Evolutionary conservation across 768 basidiomycete species (phyloP).

Genomic region (Xerocomus potaroensis): DNA sequence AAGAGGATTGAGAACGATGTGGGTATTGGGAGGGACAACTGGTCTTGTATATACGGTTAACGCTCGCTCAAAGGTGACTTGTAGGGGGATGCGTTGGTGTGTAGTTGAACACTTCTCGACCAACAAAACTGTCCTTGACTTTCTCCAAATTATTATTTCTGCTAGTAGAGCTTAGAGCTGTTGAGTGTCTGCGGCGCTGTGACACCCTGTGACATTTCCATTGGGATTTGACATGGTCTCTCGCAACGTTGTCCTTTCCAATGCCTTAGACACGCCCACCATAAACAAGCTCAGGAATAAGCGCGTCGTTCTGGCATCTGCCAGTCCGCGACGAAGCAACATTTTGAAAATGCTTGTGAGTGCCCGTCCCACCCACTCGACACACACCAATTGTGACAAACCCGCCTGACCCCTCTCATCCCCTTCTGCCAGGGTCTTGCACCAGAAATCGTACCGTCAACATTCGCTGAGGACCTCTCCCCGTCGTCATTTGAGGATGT

Average conservation of each 20-base stretch:
- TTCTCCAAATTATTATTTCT: no score
- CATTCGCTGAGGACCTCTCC: slow-evolving; percentile 75
- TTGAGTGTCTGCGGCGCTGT: no score
- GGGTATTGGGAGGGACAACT: no score
- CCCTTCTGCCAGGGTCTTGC: slow-evolving; percentile 41
- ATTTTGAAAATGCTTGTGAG: slow-evolving; percentile 76
- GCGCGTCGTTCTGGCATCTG: slow-evolving; percentile 80
- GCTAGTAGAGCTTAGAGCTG: no score
- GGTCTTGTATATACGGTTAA: no score
- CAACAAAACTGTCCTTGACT: no score
- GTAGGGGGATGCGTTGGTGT: no score
- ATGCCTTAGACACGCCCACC: slow-evolving; percentile 59
- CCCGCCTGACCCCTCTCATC: not conserved
- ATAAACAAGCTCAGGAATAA: slow-evolving; percentile 69
- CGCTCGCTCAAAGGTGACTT: no score
- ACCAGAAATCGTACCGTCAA: slow-evolving; percentile 70
- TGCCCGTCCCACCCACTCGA: not conserved
- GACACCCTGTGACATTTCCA: no score
- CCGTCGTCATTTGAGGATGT: slow-evolving; percentile 63
- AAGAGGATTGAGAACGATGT: slow-evolving; percentile 20
- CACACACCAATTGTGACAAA: not conserved
- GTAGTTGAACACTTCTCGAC: no score
- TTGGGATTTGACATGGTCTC: slow-evolving; percentile 2
- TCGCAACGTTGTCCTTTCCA: slow-evolving; percentile 53
- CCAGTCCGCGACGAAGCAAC: slow-evolving; percentile 79